Percentiles rank a stretch among this genome's conserved stretches.
phyloP scores from a whole-genome alignment of 2,329 filamentous ascomycete genomes.

The Colletotrichum acutatum region DNA sequence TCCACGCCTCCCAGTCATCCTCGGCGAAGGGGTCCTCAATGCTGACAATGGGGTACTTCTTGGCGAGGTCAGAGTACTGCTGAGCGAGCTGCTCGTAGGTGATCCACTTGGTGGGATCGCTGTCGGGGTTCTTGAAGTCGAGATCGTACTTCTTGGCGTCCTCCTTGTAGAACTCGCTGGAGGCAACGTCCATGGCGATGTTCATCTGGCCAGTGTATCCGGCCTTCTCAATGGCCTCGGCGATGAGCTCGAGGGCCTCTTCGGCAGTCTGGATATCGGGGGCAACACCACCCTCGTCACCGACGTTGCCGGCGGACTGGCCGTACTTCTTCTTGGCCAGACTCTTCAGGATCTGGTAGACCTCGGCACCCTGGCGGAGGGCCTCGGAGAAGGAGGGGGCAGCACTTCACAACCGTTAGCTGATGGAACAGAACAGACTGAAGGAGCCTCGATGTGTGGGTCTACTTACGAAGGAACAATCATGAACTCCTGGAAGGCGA shows the following conservation, averaged over 20 bases:
- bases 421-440: background rate
- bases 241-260: constrained; percentile 97
- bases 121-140: constrained; percentile 99
- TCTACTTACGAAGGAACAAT: constrained; percentile 81
- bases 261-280: constrained; percentile 97
- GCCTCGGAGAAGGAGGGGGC: constrained; percentile 95
- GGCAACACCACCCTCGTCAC: constrained; percentile 99
- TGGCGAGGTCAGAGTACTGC: constrained; percentile 85
- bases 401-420: constrained; percentile 57
- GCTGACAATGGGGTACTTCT: constrained; percentile 98
- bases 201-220: constrained; percentile 97
- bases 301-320: constrained; percentile 98
- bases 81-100: constrained; percentile 97
- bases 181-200: constrained; percentile 99
- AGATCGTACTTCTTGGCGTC: constrained; percentile 99
- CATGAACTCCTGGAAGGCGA: constrained; percentile 98
- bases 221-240: constrained; percentile 90
- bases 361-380: constrained; percentile 95
- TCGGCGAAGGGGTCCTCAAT: constrained; percentile 99
- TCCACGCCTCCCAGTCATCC: constrained; percentile 99
- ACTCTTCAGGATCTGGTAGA: constrained; percentile 97
- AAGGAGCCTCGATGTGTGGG: background rate
- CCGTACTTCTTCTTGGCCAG: constrained; percentile 99
- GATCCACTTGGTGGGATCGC: constrained; percentile 96
- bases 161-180: constrained; percentile 98